phyloP scores from a whole-genome alignment of 768 basidiomycete species.

The Boletus subparvulus region DNA sequence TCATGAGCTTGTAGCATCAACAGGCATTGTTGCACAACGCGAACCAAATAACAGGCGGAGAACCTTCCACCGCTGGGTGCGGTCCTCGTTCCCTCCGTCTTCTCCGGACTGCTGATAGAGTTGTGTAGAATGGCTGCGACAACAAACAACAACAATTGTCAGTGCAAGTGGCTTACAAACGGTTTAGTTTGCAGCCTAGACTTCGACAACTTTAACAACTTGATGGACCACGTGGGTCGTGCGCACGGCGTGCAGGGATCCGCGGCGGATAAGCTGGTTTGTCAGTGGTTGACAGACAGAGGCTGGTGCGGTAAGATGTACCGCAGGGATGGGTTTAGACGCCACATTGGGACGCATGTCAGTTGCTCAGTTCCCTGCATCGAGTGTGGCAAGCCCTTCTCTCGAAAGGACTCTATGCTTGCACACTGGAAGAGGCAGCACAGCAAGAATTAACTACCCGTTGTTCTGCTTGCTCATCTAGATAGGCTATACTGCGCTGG shows the following conservation, averaged over 20 bases:
- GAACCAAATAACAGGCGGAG: neutral
- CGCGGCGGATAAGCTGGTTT: neutral
- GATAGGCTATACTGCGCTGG: too few species aligned
- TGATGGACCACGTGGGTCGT: neutral
- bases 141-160: neutral
- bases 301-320: neutral
- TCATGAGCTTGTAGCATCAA: conserved; percentile 4
- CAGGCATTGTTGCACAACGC: neutral
- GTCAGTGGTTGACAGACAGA: neutral
- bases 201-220: neutral
- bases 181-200: neutral
- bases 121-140: neutral
- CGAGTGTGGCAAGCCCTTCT: neutral
- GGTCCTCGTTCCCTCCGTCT: neutral
- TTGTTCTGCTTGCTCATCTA: too few species aligned
- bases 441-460: neutral
- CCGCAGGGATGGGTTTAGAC: conserved; percentile 1
- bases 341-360: conserved; percentile 10
- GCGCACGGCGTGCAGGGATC: conserved; percentile 7
- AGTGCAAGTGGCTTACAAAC: conserved; percentile 6
- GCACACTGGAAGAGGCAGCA: neutral
- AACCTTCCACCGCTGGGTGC: neutral
- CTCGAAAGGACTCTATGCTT: neutral
- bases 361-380: neutral
- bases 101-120: neutral